phyloP scores from a whole-genome alignment of 352 stramenopile species.

The Pythium scleroteichum region DNA sequence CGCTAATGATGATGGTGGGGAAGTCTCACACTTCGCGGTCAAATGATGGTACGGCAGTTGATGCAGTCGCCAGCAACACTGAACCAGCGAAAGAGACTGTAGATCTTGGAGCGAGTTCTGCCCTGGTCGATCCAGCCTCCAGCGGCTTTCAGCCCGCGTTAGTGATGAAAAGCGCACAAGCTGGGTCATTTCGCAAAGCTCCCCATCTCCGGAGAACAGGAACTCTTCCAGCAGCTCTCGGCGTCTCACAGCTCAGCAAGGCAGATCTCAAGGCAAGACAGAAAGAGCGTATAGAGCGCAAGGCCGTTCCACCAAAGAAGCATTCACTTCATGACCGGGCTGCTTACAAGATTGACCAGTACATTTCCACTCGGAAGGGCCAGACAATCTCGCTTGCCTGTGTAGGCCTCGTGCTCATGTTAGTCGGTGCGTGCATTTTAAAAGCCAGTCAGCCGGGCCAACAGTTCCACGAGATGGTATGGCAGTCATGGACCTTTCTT shows the following conservation, averaged over 20 bases:
- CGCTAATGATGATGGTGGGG: neutral
- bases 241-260: slow-evolving; percentile 1
- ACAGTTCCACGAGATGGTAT: slow-evolving; percentile 49
- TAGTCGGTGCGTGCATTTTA: slow-evolving; percentile 42
- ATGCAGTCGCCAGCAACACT: no score
- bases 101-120: neutral
- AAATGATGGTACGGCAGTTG: no score
- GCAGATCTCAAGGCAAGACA: slow-evolving; percentile 20
- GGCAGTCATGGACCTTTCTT: slow-evolving; percentile 68
- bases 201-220: slow-evolving; percentile 10
- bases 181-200: neutral
- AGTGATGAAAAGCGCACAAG: slow-evolving; percentile 5
- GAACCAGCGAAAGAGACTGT: no score
- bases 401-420: slow-evolving; percentile 47
- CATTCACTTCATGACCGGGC: slow-evolving; percentile 43
- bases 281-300: slow-evolving; percentile 14
- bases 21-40: no score
- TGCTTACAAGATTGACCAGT: slow-evolving; percentile 58
- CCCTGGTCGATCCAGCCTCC: slow-evolving; percentile 1
- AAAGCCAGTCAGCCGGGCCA: slow-evolving; percentile 33
- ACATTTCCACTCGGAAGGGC: slow-evolving; percentile 61
- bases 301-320: slow-evolving; percentile 20
- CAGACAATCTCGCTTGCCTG: slow-evolving; percentile 51
- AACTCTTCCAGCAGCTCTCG: slow-evolving; percentile 1
- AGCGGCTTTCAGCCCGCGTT: neutral